Conservation (phyloP, 441 rosid species). For the Adansonia gregorii region DNA sequence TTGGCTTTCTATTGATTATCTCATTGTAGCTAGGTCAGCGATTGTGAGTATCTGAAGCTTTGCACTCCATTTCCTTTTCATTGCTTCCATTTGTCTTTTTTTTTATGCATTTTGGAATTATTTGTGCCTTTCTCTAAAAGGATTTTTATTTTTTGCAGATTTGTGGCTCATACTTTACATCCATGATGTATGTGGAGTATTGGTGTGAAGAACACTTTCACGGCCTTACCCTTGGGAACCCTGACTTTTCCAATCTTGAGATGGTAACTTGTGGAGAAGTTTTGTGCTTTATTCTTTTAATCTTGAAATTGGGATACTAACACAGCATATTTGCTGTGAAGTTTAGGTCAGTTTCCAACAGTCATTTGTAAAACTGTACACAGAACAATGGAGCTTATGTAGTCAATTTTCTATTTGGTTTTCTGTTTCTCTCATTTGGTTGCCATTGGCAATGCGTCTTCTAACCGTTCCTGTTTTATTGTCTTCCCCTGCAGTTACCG, state of each 20-base stretch:
- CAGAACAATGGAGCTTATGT: background rate
- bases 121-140: constrained; percentile 24
- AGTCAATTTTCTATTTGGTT: constrained; percentile 20
- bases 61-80: constrained; percentile 18
- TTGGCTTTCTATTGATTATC: constrained; percentile 92
- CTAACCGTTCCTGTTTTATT: constrained; percentile 9
- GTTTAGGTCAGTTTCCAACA: background rate
- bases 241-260: constrained; percentile 89
- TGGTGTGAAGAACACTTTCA: constrained; percentile 96
- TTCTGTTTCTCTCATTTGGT: background rate
- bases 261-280: constrained; percentile 52
- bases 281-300: constrained; percentile 13
- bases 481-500: constrained; percentile 61
- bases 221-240: constrained; percentile 75
- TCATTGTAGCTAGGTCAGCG: constrained; percentile 82
- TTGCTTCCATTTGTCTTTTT: background rate
- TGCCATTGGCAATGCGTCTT: constrained; percentile 4
- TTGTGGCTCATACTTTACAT: constrained; percentile 87
- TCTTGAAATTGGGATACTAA: background rate
- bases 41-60: constrained; percentile 58
- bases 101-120: background rate
- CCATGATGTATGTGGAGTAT: constrained; percentile 89
- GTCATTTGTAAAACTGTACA: constrained; percentile 7
- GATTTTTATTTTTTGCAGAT: constrained; percentile 47
- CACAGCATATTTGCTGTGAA: background rate